Conservation (phyloP, 805 yeast genomes). For the Teunomyces barrocoloradensis region DNA sequence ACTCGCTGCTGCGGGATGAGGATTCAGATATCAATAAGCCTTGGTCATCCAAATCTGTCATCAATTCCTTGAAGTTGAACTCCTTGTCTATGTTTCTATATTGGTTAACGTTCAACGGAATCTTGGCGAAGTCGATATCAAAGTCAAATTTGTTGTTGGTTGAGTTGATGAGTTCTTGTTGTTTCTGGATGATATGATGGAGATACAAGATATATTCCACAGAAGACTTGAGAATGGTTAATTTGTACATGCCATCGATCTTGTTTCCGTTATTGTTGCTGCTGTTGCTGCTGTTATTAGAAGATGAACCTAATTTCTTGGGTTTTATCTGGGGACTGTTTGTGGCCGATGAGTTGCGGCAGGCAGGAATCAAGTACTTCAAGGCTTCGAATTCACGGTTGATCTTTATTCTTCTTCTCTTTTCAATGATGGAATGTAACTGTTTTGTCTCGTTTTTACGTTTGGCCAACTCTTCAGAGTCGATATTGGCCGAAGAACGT, state of each 20-base stretch:
- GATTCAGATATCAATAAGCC: background rate
- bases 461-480: constrained; percentile 40
- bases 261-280: constrained; percentile 30
- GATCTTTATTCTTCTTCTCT: constrained; percentile 72
- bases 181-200: constrained; percentile 55
- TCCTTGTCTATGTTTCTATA: constrained; percentile 60
- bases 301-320: background rate
- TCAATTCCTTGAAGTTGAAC: constrained; percentile 45
- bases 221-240: constrained; percentile 77
- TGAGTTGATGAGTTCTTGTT: constrained; percentile 42
- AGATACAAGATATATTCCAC: constrained; percentile 76
- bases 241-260: constrained; percentile 71
- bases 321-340: constrained; percentile 20
- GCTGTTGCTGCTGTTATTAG: background rate
- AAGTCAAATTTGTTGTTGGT: constrained; percentile 20
- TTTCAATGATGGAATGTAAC: constrained; percentile 74
- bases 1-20: background rate
- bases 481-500: constrained; percentile 36
- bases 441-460: constrained; percentile 44
- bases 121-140: constrained; percentile 47
- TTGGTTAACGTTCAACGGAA: constrained; percentile 57
- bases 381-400: constrained; percentile 82
- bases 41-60: constrained; percentile 6
- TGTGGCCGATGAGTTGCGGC: constrained; percentile 40
- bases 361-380: constrained; percentile 75